Conservation (phyloP, 352 stramenopile species). For the Globisporangium paddicum region DNA sequence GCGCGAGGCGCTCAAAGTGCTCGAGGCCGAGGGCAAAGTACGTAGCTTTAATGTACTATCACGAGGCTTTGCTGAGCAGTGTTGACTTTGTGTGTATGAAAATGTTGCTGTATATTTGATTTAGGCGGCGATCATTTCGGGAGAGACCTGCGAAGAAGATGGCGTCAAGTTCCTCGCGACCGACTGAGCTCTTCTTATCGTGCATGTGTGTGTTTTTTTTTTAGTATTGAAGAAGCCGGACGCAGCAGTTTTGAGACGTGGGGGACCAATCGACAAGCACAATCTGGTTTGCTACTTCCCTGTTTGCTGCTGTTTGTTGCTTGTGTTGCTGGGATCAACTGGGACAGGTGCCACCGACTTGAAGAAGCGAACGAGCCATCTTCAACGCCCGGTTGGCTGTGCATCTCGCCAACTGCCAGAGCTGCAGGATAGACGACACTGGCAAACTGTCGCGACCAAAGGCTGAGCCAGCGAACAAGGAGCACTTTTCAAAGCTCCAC, state of each 20-base stretch:
- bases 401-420: no score
- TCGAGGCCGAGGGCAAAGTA: conserved; percentile 76
- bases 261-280: no score
- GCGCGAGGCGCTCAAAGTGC: conserved; percentile 65
- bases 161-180: conserved; percentile 81
- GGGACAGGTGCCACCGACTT: no score
- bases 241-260: neutral
- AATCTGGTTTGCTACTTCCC: no score
- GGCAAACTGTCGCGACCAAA: no score
- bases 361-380: no score
- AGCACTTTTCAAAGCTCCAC: neutral
- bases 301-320: no score
- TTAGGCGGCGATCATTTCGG: conserved; percentile 71
- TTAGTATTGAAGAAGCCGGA: neutral
- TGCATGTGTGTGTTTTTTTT: neutral
- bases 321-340: no score
- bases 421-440: no score
- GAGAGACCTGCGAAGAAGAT: conserved; percentile 79
- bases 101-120: neutral
- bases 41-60: neutral
- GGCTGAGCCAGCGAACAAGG: neutral
- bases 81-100: neutral
- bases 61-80: no score
- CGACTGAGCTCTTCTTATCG: conserved; percentile 36
- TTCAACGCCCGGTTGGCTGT: no score